Percentiles rank a stretch among this genome's conserved stretches.
Evolutionary conservation across 2,329 filamentous ascomycete species (phyloP).

Genomic region (Orbilia ellipsospora): DNA sequence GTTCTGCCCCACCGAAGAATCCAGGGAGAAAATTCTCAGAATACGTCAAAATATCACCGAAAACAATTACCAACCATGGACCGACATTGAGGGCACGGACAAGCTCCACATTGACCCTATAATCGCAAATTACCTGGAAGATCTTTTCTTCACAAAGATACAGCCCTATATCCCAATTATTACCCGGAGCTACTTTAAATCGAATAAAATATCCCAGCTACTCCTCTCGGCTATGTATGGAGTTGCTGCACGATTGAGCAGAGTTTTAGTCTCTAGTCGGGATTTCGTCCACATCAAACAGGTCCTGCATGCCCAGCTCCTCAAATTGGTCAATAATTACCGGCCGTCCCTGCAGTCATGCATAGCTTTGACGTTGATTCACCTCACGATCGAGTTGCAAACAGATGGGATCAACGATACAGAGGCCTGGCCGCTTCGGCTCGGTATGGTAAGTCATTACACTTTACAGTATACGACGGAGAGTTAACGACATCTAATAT

Average conservation of each 20-base stretch:
- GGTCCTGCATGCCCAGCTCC: conserved; percentile 56
- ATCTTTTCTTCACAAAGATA: conserved; percentile 56
- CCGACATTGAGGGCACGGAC: conserved; percentile 53
- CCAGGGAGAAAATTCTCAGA: conserved; percentile 54
- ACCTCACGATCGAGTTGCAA: conserved; percentile 57
- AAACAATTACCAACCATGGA: conserved; percentile 55
- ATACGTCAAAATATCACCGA: conserved; percentile 57
- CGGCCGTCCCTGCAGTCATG: conserved; percentile 56
- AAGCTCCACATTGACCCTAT: conserved; percentile 57
- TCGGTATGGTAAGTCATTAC: conserved; percentile 54
- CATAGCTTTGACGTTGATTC: conserved; percentile 57
- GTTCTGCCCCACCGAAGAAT: conserved; percentile 50
- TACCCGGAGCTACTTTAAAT: conserved; percentile 54
- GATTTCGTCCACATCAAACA: conserved; percentile 58
- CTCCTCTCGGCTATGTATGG: conserved; percentile 57
- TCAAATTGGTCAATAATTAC: conserved; percentile 56
- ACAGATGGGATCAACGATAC: conserved; percentile 58
- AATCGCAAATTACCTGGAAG: conserved; percentile 53
- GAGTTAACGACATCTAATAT: not conserved
- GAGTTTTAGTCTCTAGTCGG: conserved; percentile 57
- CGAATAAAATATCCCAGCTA: conserved; percentile 55
- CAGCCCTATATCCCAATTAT: conserved; percentile 59
- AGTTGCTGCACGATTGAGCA: conserved; percentile 56
- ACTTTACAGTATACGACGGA: not conserved
- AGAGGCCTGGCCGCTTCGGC: conserved; percentile 57